Conservation (phyloP, 768 basidiomycete genomes). For the Pisolithus marmoratus region DNA sequence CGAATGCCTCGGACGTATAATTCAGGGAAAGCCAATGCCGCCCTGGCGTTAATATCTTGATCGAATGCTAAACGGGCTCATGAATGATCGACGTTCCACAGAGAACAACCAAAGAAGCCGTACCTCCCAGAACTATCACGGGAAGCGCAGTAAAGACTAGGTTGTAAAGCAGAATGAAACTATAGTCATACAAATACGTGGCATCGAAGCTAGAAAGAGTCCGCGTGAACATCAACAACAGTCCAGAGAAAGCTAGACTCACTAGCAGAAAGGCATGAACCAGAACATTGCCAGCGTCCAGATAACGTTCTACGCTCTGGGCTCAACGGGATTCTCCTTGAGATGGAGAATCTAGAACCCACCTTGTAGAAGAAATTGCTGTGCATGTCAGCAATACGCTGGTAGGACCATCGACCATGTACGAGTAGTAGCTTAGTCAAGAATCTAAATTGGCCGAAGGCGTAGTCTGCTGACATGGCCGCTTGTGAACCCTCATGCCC, state of each 20-base stretch:
- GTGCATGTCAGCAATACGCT: slow-evolving; percentile 94
- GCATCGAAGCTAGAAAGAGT: slow-evolving; percentile 69
- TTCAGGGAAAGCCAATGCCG: slow-evolving; percentile 88
- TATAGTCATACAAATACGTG: slow-evolving; percentile 92
- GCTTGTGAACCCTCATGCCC: slow-evolving; percentile 97
- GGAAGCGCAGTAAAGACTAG: slow-evolving; percentile 91
- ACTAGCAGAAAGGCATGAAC: slow-evolving; percentile 88
- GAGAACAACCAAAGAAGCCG: slow-evolving; percentile 12
- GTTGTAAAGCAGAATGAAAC: slow-evolving; percentile 89
- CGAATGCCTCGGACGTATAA: slow-evolving; percentile 94
- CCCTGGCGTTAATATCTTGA: slow-evolving; percentile 88
- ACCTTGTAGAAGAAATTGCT: slow-evolving; percentile 99
- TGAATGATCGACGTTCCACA: background rate
- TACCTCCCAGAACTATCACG: slow-evolving; percentile 85
- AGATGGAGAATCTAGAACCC: slow-evolving; percentile 8
- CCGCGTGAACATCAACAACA: slow-evolving; percentile 8
- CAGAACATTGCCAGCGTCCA: slow-evolving; percentile 95
- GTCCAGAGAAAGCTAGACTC: slow-evolving; percentile 2
- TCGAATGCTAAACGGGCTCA: slow-evolving; percentile 59
- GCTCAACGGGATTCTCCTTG: background rate
- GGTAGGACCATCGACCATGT: slow-evolving; percentile 97
- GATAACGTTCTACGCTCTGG: slow-evolving; percentile 64
- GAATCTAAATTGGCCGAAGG: slow-evolving; percentile 96
- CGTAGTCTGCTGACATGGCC: slow-evolving; percentile 98
- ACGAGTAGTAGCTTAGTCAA: slow-evolving; percentile 87